Evolutionary conservation across 2,329 filamentous ascomycete genomes (phyloP).

Genomic region (Sphaerulina musiva): DNA sequence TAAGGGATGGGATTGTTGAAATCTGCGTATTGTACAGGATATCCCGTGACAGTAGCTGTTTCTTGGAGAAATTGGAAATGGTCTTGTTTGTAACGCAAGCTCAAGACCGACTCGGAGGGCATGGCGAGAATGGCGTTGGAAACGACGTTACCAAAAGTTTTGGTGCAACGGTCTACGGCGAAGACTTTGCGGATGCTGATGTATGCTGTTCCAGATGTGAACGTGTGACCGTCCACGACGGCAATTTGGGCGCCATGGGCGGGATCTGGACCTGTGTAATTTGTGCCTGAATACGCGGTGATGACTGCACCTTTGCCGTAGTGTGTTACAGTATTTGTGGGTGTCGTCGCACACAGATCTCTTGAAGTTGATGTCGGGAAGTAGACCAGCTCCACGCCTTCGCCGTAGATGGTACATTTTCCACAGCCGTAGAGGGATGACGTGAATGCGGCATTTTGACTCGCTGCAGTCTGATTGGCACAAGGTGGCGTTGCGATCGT

Average conservation of each 20-base stretch:
- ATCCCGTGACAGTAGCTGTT: conserved; percentile 25
- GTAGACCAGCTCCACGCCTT: conserved; percentile 27
- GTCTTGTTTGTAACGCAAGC: conserved; percentile 25
- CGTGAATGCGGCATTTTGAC: conserved; percentile 1
- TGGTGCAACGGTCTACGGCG: conserved; percentile 24
- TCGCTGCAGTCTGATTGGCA: conserved; percentile 15
- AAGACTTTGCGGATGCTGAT: conserved; percentile 27
- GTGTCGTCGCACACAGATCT: conserved; percentile 28
- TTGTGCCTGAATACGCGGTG: conserved; percentile 21
- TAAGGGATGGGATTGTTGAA: conserved; percentile 27
- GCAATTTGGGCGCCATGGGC: conserved; percentile 10
- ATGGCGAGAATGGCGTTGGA: conserved; percentile 26
- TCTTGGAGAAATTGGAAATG: conserved; percentile 23
- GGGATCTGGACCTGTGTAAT: conserved; percentile 7
- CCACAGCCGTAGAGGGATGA: conserved; percentile 25
- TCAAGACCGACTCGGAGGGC: conserved; percentile 26
- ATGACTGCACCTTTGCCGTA: conserved; percentile 22
- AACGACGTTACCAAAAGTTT: conserved; percentile 17
- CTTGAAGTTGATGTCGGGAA: conserved; percentile 23
- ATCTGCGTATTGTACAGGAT: conserved; percentile 27
- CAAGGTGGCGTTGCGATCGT: conserved; percentile 23
- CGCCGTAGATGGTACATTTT: conserved; percentile 27
- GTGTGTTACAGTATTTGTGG: conserved; percentile 21
- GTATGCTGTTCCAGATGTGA: conserved; percentile 28
- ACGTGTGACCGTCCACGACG: conserved; percentile 22